Evolutionary conservation across 1,284 basidiomycete genomes (phyloP), one percentile per base, ranked within the genome.

Genomic region (Fomes fomentarius): DNA sequence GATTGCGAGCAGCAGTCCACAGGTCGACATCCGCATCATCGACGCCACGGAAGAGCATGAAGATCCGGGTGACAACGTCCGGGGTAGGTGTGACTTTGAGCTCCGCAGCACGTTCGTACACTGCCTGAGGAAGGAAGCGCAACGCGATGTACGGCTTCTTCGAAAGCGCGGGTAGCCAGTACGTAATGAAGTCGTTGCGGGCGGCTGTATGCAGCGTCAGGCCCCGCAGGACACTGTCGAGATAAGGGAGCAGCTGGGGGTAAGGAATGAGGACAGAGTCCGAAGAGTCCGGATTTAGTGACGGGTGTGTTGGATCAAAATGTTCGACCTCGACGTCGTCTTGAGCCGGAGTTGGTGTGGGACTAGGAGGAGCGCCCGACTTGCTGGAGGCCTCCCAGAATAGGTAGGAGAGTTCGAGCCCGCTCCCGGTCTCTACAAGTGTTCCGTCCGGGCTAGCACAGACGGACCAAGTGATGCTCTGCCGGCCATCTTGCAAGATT

Each of bases 11-110:
- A 12, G 6, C 12, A 6, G 28, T 12, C 12, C 34, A 35, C 34
- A 15, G 5, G 34, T 34, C 49, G 2, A 65, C 17, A 5, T 70
- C 62, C 4, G 55, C 60, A 17, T 67, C 58, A 2, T 54, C 34
- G 5, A 79, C 65, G 9, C 74, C 75, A n/a, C 66, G 64, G 67
- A 78, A 79, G 8, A 80, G 61, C 74, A 81, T 76, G 57, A 79
- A 79, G 3, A 80, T 67, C 8, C 78, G 72, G 0, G 71, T 76
- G 9, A 75, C 64, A 21, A 76, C 67, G 52, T 78, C 76, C 12
- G 79, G 79, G 19, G 17, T 12, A 11, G 48, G 48, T 31, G 12
- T 15, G 7, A 43, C 48, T 10, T 35, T n/a, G 3, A 50, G 48
- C 22, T 19, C 39, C 30, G 48, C 48, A 2, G 48, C 40, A 21